These are phyloP conservation scores for Ogataea parapolymorpha DNA, from an alignment of 805 yeast species.

Conservation along the genomic window DNA sequence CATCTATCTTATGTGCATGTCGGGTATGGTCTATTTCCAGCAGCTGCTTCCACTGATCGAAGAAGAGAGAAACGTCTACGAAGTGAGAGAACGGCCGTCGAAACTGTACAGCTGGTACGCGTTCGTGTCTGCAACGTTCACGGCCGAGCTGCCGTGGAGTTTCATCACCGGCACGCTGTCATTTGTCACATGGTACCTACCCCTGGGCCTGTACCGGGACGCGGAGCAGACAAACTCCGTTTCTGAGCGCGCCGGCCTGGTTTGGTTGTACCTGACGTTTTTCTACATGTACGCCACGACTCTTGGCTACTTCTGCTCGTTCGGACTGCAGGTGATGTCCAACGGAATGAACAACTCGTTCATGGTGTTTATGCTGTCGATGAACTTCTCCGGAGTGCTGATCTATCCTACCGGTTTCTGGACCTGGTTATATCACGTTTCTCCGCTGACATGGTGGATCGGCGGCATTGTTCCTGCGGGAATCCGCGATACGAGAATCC, in stretches of 20 bases:
- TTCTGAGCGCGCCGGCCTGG: slow-evolving; percentile 47
- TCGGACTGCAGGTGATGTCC: slow-evolving; percentile 52
- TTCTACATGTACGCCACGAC: slow-evolving; percentile 54
- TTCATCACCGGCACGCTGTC: slow-evolving; percentile 54
- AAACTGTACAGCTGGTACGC: slow-evolving; percentile 63
- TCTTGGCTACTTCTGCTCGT: slow-evolving; percentile 51
- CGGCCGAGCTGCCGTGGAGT: slow-evolving; percentile 64
- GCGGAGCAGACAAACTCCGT: slow-evolving; percentile 46
- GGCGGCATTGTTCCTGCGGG: slow-evolving; percentile 51
- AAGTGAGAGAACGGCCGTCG: slow-evolving; percentile 67
- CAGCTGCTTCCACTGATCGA: slow-evolving; percentile 60
- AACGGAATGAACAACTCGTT: slow-evolving; percentile 60
- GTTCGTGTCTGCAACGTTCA: slow-evolving; percentile 56
- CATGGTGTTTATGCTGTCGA: slow-evolving; percentile 52
- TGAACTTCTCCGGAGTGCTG: slow-evolving; percentile 74
- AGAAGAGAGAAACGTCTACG: slow-evolving; percentile 58
- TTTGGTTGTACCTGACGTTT: slow-evolving; percentile 36
- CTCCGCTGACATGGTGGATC: slow-evolving; percentile 64
- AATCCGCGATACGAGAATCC: slow-evolving; percentile 44
- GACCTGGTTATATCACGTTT: slow-evolving; percentile 67
- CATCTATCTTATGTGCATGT: slow-evolving; percentile 58
- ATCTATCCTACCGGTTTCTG: slow-evolving; percentile 59
- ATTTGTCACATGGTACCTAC: slow-evolving; percentile 63
- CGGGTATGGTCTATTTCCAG: slow-evolving; percentile 51
- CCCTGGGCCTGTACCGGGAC: slow-evolving; percentile 59